These are phyloP conservation scores for Chaetomium fimeti DNA, from an alignment of 495 filamentous ascomycete genomes.

Conservation along the genomic window DNA sequence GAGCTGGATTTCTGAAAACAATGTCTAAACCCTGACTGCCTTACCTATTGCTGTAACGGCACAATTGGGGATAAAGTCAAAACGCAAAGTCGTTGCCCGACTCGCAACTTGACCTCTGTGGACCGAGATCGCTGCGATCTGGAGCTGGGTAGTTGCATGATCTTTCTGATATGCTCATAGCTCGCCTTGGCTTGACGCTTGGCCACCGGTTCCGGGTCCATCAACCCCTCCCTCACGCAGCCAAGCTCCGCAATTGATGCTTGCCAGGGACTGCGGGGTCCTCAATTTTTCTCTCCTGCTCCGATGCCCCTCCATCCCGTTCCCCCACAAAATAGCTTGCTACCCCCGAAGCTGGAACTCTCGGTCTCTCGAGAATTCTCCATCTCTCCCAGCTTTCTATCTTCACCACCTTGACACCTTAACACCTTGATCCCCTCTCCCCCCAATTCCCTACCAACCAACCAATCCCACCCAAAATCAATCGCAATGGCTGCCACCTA, in stretches of 20 bases:
- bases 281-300: slow-evolving; percentile 24
- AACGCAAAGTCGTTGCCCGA: neutral
- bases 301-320: slow-evolving; percentile 21
- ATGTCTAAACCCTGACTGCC: no score
- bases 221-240: slow-evolving; percentile 8
- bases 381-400: slow-evolving; percentile 1
- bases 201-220: neutral
- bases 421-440: slow-evolving; percentile 2
- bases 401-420: neutral
- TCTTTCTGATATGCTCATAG: slow-evolving; percentile 6
- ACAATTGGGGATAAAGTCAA: neutral
- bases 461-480: slow-evolving; percentile 14
- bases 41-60: neutral
- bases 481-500: slow-evolving; percentile 57
- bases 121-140: slow-evolving; percentile 20
- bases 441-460: slow-evolving; percentile 2
- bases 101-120: neutral
- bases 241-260: slow-evolving; percentile 19
- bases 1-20: no score
- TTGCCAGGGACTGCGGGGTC: slow-evolving; percentile 26
- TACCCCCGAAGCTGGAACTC: slow-evolving; percentile 1
- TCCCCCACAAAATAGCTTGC: slow-evolving; percentile 15
- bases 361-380: slow-evolving; percentile 5
- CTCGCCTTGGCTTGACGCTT: slow-evolving; percentile 19
- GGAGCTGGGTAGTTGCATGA: neutral